Conservation (phyloP, 441 rosid species). For the Erysimum cheiri region DNA sequence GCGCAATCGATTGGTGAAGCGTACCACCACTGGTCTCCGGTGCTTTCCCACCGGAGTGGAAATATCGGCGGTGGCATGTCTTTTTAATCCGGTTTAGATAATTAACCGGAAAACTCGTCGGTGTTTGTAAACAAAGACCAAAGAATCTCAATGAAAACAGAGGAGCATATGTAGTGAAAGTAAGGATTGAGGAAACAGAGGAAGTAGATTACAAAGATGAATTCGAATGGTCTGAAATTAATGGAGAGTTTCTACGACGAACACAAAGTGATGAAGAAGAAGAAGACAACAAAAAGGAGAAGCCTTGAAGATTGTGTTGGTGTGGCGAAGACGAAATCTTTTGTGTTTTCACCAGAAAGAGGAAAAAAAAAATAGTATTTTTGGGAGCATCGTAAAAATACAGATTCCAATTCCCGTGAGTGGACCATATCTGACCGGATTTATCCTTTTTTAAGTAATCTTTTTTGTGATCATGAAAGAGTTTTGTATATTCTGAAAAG, state of each 20-base stretch:
- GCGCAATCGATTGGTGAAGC: conserved; percentile 98
- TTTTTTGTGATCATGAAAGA: neutral
- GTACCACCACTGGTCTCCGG: conserved; percentile 99
- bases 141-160: conserved; percentile 21
- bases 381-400: conserved; percentile 30
- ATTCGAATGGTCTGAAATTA: conserved; percentile 27
- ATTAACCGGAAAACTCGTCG: neutral
- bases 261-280: conserved; percentile 29
- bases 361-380: conserved; percentile 10
- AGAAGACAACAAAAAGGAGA: conserved; percentile 42
- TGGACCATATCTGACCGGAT: conserved; percentile 42
- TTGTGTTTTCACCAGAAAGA: conserved; percentile 39
- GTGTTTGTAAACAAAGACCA: conserved; percentile 13
- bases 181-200: conserved; percentile 20
- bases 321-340: conserved; percentile 35
- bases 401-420: conserved; percentile 51
- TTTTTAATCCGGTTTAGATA: conserved; percentile 19
- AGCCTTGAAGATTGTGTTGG: conserved; percentile 41
- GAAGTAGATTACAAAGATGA: conserved; percentile 6
- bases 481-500: conserved; percentile 18
- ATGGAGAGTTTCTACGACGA: conserved; percentile 11
- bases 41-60: conserved; percentile 99
- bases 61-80: conserved; percentile 75
- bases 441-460: neutral
- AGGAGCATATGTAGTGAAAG: conserved; percentile 10